Conservation (phyloP, 176 grass and related monocot genomes). For the Oryza australiensis region DNA sequence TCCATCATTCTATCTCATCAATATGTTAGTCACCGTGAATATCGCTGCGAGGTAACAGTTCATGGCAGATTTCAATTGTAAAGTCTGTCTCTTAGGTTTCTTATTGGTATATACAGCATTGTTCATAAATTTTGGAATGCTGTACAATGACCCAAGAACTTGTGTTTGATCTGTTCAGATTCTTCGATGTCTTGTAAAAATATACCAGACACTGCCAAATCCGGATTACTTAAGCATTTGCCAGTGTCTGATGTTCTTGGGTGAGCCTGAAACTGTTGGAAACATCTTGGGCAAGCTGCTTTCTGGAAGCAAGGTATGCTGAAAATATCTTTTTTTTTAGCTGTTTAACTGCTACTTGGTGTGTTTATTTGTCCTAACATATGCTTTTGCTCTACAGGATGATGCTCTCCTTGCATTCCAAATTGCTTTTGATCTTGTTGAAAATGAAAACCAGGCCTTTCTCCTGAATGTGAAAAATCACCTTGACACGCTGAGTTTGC, state of each 20-base stretch:
- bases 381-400: constrained; percentile 51
- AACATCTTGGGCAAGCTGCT: constrained; percentile 70
- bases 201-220: constrained; percentile 80
- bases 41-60: constrained; percentile 68
- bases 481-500: constrained; percentile 31
- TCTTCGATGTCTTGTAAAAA: constrained; percentile 85
- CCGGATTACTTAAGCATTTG: constrained; percentile 91
- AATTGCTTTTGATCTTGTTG: constrained; percentile 80
- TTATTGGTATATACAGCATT: neutral
- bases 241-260: constrained; percentile 85
- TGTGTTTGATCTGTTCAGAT: constrained; percentile 50
- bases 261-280: constrained; percentile 68
- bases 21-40: constrained; percentile 76
- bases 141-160: neutral
- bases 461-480: constrained; percentile 56
- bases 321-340: constrained; percentile 51
- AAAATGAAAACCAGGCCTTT: constrained; percentile 94
- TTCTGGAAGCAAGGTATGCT: constrained; percentile 58
- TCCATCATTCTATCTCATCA: constrained; percentile 85
- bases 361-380: neutral
- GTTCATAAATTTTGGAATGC: neutral
- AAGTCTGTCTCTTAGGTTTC: neutral
- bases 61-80: constrained; percentile 9
- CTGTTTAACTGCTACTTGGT: neutral
- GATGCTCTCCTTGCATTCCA: constrained; percentile 81